phyloP scores from a whole-genome alignment of 768 basidiomycete genomes.

The Suillus variegatus region DNA sequence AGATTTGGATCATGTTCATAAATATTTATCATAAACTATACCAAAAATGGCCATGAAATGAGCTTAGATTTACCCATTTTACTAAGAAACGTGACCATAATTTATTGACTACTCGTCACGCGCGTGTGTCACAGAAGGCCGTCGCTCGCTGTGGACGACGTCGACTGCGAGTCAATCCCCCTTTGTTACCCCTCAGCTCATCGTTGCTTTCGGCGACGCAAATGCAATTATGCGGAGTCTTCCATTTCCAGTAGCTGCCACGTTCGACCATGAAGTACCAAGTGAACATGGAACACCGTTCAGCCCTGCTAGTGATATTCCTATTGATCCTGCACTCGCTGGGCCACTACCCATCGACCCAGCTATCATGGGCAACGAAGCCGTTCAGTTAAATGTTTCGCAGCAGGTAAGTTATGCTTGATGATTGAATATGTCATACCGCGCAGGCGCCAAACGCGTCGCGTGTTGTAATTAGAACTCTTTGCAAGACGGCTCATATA shows the following conservation, averaged over 20 bases:
- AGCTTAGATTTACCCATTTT: constrained; percentile 7
- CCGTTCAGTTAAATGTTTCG: constrained; percentile 13
- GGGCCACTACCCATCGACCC: constrained; percentile 52
- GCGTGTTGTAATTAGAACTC: constrained; percentile 53
- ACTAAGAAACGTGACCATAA: constrained; percentile 28
- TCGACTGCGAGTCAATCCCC: constrained; percentile 31
- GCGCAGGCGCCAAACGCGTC: constrained; percentile 57
- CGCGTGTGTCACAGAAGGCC: constrained; percentile 30
- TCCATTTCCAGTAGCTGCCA: constrained; percentile 45
- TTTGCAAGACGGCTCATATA: constrained; percentile 17
- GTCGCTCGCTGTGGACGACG: constrained; percentile 39
- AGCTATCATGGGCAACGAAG: constrained; percentile 38
- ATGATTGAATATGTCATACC: constrained; percentile 18
- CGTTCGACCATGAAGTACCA: constrained; percentile 55
- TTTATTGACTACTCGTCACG: constrained; percentile 30
- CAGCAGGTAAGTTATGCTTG: constrained; percentile 40
- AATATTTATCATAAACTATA: no score
- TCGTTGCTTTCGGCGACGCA: constrained; percentile 15
- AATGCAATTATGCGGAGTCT: constrained; percentile 55
- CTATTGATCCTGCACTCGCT: constrained; percentile 78
- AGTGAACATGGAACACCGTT: constrained; percentile 62
- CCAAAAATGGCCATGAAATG: background rate
- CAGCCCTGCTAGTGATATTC: constrained; percentile 64
- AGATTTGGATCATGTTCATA: background rate
- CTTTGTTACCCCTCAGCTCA: constrained; percentile 17